These are phyloP conservation scores for Thermothielavioides terrestris DNA, from an alignment of 495 filamentous ascomycete species.

Conservation along the genomic window DNA sequence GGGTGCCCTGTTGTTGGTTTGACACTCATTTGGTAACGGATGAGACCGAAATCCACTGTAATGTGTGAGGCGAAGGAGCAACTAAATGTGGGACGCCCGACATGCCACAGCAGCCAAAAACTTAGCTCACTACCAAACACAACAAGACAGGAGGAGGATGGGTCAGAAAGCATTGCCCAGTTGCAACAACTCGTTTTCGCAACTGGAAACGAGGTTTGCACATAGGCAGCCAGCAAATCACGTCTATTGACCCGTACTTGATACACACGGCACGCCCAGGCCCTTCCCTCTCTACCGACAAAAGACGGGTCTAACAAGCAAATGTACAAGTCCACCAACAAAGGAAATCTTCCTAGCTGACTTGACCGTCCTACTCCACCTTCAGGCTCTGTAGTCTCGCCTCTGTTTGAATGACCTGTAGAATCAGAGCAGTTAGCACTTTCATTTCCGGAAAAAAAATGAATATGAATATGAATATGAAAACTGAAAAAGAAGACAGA, in stretches of 20 bases:
- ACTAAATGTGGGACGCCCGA: background rate
- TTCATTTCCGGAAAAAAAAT: too few species aligned
- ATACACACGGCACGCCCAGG: constrained; percentile 4
- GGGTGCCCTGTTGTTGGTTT: background rate
- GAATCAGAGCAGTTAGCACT: constrained; percentile 20
- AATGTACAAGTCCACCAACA: constrained; percentile 19
- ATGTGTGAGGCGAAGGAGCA: background rate
- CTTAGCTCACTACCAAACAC: background rate
- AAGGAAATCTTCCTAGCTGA: constrained; percentile 8
- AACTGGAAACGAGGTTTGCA: too few species aligned
- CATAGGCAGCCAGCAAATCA: background rate
- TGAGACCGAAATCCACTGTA: background rate
- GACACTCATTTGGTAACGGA: background rate
- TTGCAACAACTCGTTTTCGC: too few species aligned
- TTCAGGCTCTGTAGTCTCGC: constrained; percentile 54
- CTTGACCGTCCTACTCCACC: constrained; percentile 35
- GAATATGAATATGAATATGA: too few species aligned
- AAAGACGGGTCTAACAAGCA: constrained; percentile 10
- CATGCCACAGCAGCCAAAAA: background rate
- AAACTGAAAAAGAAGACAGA: background rate
- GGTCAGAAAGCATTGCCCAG: background rate
- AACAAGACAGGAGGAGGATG: background rate
- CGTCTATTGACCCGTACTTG: constrained; percentile 19
- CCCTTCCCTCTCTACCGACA: background rate
- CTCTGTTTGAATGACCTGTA: constrained; percentile 51